phyloP scores from a whole-genome alignment of 257 asterid species.

The Solanum ossicruentum region DNA sequence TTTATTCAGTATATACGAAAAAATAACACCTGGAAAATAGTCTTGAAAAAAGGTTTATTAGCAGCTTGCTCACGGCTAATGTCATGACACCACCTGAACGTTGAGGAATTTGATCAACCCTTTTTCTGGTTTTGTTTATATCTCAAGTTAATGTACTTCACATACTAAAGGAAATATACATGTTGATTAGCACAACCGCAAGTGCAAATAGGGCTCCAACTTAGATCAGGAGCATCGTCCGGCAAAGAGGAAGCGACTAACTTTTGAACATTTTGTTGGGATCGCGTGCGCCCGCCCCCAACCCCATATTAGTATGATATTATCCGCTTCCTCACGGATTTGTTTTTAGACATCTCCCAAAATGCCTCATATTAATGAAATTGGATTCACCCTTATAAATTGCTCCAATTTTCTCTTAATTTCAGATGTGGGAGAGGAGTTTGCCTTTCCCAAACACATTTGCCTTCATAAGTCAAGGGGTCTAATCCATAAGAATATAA shows the following conservation, averaged over 20 bases:
- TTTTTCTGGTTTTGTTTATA: not conserved
- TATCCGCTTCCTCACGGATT: too few relatives aligned
- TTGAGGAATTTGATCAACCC: not conserved
- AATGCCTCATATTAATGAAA: too few relatives aligned
- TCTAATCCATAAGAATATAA: not conserved
- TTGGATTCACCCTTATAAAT: too few relatives aligned
- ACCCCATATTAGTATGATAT: too few relatives aligned
- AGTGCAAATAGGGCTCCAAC: constrained; percentile 88
- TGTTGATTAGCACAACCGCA: constrained; percentile 91
- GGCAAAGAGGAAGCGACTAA: not conserved
- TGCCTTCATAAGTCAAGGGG: not conserved
- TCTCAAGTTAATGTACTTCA: not conserved
- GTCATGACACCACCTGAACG: constrained; percentile 66
- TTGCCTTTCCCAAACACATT: too few relatives aligned
- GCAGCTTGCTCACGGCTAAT: constrained; percentile 98
- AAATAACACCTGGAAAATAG: constrained; percentile 61
- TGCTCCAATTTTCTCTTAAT: too few relatives aligned
- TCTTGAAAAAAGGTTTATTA: constrained; percentile 81
- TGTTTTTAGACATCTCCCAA: too few relatives aligned
- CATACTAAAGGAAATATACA: constrained; percentile 36
- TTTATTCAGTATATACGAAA: too few relatives aligned
- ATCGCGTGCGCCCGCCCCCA: too few relatives aligned
- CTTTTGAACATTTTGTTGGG: too few relatives aligned
- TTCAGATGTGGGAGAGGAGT: too few relatives aligned
- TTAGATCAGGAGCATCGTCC: not conserved